Evolutionary conservation across 1,284 basidiomycete genomes (phyloP).

Genomic region (Apiotrichum brassicae): DNA sequence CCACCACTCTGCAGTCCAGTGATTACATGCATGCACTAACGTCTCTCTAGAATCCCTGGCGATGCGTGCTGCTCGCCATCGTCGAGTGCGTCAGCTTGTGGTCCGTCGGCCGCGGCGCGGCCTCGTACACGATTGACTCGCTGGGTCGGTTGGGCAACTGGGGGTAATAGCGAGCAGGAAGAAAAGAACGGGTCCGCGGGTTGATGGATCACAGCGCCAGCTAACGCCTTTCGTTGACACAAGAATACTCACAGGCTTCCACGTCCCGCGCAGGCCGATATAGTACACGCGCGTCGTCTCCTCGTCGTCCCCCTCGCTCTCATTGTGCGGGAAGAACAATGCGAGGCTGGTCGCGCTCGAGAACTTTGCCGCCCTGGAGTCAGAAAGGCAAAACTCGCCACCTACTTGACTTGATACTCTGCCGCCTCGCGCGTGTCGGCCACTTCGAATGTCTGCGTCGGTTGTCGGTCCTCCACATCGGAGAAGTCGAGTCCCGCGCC

Average conservation of each 20-base stretch:
- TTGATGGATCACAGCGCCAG: neutral
- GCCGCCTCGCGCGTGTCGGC: slow-evolving; percentile 34
- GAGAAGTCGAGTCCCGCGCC: slow-evolving; percentile 43
- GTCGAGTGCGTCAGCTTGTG: slow-evolving; percentile 31
- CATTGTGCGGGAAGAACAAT: slow-evolving; percentile 42
- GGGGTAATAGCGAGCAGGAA: neutral
- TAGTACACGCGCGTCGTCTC: slow-evolving; percentile 44
- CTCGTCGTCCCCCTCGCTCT: slow-evolving; percentile 41
- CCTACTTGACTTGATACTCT: slow-evolving; percentile 46
- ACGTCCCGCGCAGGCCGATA: slow-evolving; percentile 41
- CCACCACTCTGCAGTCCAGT: too few relatives aligned
- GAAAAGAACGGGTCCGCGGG: neutral
- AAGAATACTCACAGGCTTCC: slow-evolving; percentile 37
- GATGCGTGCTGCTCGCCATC: slow-evolving; percentile 9
- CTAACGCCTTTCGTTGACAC: too few relatives aligned
- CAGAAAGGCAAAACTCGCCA: neutral
- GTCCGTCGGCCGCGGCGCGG: slow-evolving; percentile 43
- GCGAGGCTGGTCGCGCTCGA: slow-evolving; percentile 37
- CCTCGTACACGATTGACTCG: slow-evolving; percentile 43
- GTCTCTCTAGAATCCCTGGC: slow-evolving; percentile 13
- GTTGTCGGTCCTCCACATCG: slow-evolving; percentile 30
- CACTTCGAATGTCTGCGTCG: slow-evolving; percentile 38
- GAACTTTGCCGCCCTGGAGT: slow-evolving; percentile 43
- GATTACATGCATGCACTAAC: too few relatives aligned
- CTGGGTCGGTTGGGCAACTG: slow-evolving; percentile 43